A percentile compares a stretch with the other conserved stretches of the same genome.
Conservation (phyloP, 305 asterid species). For the Coffea humblotiana region DNA sequence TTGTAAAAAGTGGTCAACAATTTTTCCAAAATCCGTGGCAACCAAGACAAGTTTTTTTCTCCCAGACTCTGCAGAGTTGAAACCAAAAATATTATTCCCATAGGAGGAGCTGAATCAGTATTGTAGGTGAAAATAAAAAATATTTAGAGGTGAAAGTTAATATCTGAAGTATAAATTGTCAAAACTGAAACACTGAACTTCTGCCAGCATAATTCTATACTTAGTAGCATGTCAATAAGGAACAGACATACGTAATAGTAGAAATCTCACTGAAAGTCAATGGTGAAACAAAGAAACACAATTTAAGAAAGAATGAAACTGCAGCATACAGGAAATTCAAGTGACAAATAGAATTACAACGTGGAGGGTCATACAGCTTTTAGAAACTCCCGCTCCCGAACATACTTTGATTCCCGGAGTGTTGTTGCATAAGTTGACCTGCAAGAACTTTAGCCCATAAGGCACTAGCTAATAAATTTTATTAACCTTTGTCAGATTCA, state of each 20-base stretch:
- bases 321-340: neutral
- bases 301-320: slow-evolving; percentile 13
- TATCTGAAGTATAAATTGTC: neutral
- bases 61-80: neutral
- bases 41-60: neutral
- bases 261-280: neutral
- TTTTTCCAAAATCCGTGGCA: neutral
- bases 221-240: neutral
- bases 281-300: neutral
- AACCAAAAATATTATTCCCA: neutral
- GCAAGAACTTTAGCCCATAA: slow-evolving; percentile 20
- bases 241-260: neutral
- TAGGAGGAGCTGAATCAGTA: neutral
- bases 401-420: slow-evolving; percentile 84
- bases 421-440: slow-evolving; percentile 97
- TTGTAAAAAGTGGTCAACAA: neutral
- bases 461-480: neutral
- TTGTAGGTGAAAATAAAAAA: neutral
- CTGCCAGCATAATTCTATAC: neutral
- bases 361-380: slow-evolving; percentile 58
- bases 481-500: neutral
- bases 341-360: slow-evolving; percentile 2
- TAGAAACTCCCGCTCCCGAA: slow-evolving; percentile 88
- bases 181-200: neutral
- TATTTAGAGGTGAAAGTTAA: neutral